These are phyloP conservation scores for Fusarium sp. DNA, from an alignment of 2,329 filamentous ascomycete genomes.

Conservation along the genomic window DNA sequence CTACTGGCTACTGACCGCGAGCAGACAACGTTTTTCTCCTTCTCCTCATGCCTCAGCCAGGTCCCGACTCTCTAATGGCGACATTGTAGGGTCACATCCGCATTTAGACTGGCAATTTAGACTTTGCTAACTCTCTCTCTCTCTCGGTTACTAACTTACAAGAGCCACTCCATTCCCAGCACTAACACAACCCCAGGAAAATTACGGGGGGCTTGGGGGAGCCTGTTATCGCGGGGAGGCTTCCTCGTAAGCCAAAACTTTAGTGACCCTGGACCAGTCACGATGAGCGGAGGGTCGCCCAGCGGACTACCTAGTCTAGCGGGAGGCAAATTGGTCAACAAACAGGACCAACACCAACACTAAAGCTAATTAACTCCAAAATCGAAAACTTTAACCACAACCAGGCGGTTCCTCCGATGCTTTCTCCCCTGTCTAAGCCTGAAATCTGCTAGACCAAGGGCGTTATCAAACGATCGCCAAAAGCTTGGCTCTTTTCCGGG, in stretches of 20 bases:
- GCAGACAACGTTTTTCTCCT: slow-evolving; percentile 6
- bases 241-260: slow-evolving; percentile 36
- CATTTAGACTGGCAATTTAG: slow-evolving; percentile 29
- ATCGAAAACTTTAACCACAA: slow-evolving; percentile 25
- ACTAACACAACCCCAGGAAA: slow-evolving; percentile 22
- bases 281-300: not conserved
- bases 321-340: slow-evolving; percentile 42
- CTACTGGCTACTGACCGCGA: slow-evolving; percentile 9
- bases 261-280: slow-evolving; percentile 23
- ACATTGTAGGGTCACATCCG: slow-evolving; percentile 35
- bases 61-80: slow-evolving; percentile 16
- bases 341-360: not conserved
- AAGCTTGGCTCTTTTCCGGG: slow-evolving; percentile 12
- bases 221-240: slow-evolving; percentile 30
- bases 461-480: slow-evolving; percentile 30
- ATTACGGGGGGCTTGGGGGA: not conserved
- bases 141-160: slow-evolving; percentile 1
- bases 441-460: slow-evolving; percentile 15
- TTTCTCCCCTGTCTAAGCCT: slow-evolving; percentile 12
- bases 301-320: not conserved
- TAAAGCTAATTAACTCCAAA: not conserved
- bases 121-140: slow-evolving; percentile 13
- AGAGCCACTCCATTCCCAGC: slow-evolving; percentile 1
- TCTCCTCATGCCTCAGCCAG: not conserved
- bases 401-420: slow-evolving; percentile 25